Conservation (phyloP, 768 basidiomycete genomes). For the Suillus ampliporus region DNA sequence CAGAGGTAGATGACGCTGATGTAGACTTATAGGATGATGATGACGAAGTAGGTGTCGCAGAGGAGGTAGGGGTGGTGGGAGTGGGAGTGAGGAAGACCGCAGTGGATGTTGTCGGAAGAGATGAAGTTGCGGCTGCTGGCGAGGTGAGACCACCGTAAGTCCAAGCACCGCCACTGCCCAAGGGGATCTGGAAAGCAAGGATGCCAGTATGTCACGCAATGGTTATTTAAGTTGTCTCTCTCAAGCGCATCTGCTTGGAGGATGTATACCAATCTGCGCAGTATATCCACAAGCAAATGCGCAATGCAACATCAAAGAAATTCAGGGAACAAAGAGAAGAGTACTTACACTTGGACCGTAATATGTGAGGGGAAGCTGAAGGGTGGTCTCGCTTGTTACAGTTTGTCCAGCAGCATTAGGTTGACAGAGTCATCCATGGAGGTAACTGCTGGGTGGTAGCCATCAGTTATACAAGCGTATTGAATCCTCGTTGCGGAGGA, state of each 20-base stretch:
- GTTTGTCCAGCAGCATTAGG: conserved; percentile 58
- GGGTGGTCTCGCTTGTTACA: conserved; percentile 59
- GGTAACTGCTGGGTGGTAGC: conserved; percentile 67
- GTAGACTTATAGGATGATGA: conserved; percentile 31
- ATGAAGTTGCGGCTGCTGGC: conserved; percentile 50
- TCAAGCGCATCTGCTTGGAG: neutral
- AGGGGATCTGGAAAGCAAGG: conserved; percentile 61
- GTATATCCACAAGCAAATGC: neutral
- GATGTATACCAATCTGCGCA: neutral
- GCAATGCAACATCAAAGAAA: neutral
- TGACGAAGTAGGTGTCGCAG: conserved; percentile 33
- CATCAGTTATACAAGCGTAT: conserved; percentile 27
- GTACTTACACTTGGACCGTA: conserved; percentile 80
- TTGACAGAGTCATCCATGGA: conserved; percentile 69
- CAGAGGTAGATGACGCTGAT: conserved; percentile 34
- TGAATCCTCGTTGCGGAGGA: conserved; percentile 12
- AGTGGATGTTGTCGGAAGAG: conserved; percentile 24
- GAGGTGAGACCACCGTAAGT: conserved; percentile 77
- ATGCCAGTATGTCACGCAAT: conserved; percentile 6
- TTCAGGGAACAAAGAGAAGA: conserved; percentile 5
- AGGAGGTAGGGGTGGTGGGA: conserved; percentile 36
- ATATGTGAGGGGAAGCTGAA: conserved; percentile 78
- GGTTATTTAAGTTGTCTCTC: neutral
- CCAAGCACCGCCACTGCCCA: conserved; percentile 65
- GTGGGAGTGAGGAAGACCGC: conserved; percentile 30